phyloP scores from a whole-genome alignment of 2,329 filamentous ascomycete genomes.

The Phyllosticta ampelicida region DNA sequence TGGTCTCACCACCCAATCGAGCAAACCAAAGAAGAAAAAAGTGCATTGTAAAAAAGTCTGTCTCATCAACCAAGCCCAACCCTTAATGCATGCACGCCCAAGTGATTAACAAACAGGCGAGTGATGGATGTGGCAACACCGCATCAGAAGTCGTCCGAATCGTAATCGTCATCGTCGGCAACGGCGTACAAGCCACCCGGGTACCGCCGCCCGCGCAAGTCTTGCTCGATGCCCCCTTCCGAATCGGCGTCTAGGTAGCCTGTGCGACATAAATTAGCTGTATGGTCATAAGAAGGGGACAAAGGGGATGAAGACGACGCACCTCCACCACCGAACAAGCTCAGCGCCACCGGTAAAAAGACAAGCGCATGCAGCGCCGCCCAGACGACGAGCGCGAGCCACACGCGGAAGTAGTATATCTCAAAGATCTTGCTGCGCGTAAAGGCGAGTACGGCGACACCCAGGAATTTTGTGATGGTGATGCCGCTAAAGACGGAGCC shows the following conservation, averaged over 20 bases:
- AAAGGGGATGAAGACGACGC: conserved; percentile 11
- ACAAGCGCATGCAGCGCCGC: conserved; percentile 81
- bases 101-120: too few species aligned
- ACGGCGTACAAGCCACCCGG: conserved; percentile 54
- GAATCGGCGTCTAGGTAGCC: conserved; percentile 80
- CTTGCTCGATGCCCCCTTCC: conserved; percentile 81
- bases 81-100: too few species aligned
- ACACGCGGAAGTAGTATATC: conserved; percentile 97
- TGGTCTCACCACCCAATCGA: too few species aligned
- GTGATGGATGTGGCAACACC: too few species aligned
- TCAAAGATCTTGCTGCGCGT: conserved; percentile 98
- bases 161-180: conserved; percentile 56
- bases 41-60: too few species aligned
- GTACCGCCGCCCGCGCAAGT: conserved; percentile 69
- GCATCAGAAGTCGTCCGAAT: conserved; percentile 50
- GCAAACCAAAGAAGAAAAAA: too few species aligned
- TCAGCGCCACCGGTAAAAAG: conserved; percentile 82
- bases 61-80: too few species aligned
- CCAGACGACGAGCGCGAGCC: conserved; percentile 83
- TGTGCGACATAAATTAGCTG: conserved; percentile 15
- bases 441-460: conserved; percentile 85
- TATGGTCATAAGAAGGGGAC: neutral
- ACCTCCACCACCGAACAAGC: conserved; percentile 72
- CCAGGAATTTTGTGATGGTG: conserved; percentile 87
- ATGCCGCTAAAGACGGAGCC: conserved; percentile 93